These are phyloP conservation scores for Yamadazyma sp. DNA, from an alignment of 805 yeast genomes.

Conservation along the genomic window DNA sequence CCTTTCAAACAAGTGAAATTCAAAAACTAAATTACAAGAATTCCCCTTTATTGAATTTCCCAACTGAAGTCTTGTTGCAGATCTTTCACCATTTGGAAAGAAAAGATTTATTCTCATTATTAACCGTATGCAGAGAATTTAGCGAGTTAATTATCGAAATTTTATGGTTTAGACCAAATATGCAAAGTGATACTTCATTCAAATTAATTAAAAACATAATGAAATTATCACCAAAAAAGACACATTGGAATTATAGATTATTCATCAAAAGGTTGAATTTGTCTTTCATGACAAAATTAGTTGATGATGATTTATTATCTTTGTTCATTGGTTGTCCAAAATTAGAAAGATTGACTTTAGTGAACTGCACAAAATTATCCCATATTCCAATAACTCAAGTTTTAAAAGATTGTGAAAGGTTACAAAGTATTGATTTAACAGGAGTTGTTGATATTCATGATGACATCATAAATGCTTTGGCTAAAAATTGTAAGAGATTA, in stretches of 20 bases:
- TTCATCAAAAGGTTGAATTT: constrained; percentile 79
- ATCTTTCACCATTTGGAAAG: constrained; percentile 64
- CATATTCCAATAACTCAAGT: constrained; percentile 60
- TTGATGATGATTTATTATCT: constrained; percentile 61
- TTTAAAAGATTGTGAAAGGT: constrained; percentile 58
- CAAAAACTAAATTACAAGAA: constrained; percentile 22
- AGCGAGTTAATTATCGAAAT: constrained; percentile 73
- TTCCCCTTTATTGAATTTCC: constrained; percentile 45
- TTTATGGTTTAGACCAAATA: constrained; percentile 84
- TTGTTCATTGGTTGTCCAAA: constrained; percentile 67
- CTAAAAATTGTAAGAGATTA: constrained; percentile 66
- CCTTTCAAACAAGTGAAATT: constrained; percentile 18
- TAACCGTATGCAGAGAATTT: constrained; percentile 80
- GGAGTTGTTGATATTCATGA: constrained; percentile 68
- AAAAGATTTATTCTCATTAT: constrained; percentile 57
- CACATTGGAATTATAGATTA: constrained; percentile 64
- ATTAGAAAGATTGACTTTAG: constrained; percentile 81
- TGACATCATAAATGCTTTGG: constrained; percentile 63
- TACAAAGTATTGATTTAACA: constrained; percentile 85
- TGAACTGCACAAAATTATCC: constrained; percentile 68
- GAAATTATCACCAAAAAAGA: constrained; percentile 41
- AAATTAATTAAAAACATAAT: constrained; percentile 55
- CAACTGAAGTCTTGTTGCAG: constrained; percentile 61
- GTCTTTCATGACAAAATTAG: constrained; percentile 64
- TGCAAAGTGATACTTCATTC: constrained; percentile 50